Base-by-base conservation (phyloP, 371 early-diverging fungal species). In the Saksenaea oblongispora region DNA sequence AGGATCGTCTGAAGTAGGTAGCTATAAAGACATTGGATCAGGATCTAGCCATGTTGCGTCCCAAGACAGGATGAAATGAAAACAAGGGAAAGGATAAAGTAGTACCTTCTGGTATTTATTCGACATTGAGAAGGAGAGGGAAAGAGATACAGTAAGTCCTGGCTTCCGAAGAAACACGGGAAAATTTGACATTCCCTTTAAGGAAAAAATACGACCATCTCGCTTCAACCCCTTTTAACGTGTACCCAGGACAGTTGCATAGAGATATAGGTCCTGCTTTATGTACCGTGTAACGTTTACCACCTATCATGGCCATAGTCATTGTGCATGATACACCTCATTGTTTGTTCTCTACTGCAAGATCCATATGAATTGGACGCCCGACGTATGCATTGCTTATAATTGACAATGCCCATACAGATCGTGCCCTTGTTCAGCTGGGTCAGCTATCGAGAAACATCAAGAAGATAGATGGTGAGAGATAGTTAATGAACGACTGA, bases 131-230 rank as follows among this genome's bases (percentile, higher is more conserved):
- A 47, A 47, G 51, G 24, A 47, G 22, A 47, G 22, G 51, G 22
- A 47, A 47, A n/a, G 22, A 47, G 31, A 4, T 18, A 47, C 10
- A 9, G n/a, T 47, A 8, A 17, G 51, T 10, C 51, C 22, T 47
- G n/a, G n/a, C 22, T 47, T 22, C 10, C n/a, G 22, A 41, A 41
- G 42, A 41, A 41, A 41, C 18, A 47, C 51, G 5, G n/a, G 51
- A 22, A 47, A 47, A 47, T 47, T 26, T 47, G 51, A 47, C 51
- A 47, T 47, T 47, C 51, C 51, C n/a, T 47, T 47, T 47, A 22
- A 47, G 51, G 51, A 47, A 47, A 47, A 22, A 18, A 22, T 14
- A 41, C 18, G 42, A 41, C 14, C 42, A 13, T 41, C 14, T 17
- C 18, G 42, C 18, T n/a, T 7, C 14, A 13, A 41, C 0, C 18